Percentiles rank a stretch among this genome's conserved stretches.
phyloP scores from a whole-genome alignment of 2,329 filamentous ascomycete genomes.

The Geosmithia putterillii region DNA sequence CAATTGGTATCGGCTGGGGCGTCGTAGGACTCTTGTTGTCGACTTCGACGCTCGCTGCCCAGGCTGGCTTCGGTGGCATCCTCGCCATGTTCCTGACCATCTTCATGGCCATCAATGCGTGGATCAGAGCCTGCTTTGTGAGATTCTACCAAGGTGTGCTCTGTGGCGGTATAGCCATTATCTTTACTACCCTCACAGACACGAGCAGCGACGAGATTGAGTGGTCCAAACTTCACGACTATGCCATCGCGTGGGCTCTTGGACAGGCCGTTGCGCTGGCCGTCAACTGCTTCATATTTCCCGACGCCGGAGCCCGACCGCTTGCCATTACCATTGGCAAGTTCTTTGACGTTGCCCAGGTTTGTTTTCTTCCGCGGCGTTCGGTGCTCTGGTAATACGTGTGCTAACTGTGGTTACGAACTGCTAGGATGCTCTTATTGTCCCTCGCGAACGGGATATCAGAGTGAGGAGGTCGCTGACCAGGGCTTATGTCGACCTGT shows the following conservation, averaged over 20 bases:
- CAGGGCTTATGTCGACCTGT: constrained; percentile 41
- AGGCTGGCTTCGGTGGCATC: constrained; percentile 38
- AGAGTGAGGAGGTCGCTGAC: constrained; percentile 29
- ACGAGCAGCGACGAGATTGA: constrained; percentile 25
- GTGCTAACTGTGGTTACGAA: not conserved
- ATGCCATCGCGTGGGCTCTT: constrained; percentile 41
- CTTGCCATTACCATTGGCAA: constrained; percentile 34
- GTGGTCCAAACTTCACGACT: constrained; percentile 38
- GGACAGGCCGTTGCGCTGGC: constrained; percentile 40
- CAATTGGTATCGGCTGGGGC: constrained; percentile 42
- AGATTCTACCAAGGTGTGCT: constrained; percentile 42
- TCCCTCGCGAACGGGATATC: constrained; percentile 15
- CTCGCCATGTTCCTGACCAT: constrained; percentile 41
- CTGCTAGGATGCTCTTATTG: constrained; percentile 17
- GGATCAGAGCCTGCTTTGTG: constrained; percentile 41
- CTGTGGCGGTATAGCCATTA: constrained; percentile 41
- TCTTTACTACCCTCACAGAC: constrained; percentile 39
- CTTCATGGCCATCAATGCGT: constrained; percentile 38
- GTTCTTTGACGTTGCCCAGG: constrained; percentile 33
- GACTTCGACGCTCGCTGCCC: constrained; percentile 31
- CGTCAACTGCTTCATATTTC: constrained; percentile 34
- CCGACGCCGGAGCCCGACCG: constrained; percentile 42
- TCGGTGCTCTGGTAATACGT: not conserved
- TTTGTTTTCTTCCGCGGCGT: no score
- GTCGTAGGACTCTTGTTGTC: constrained; percentile 40